These are phyloP conservation scores for Saccharomycopsis sp. DNA, from an alignment of 805 yeast genomes.

Conservation along the genomic window DNA sequence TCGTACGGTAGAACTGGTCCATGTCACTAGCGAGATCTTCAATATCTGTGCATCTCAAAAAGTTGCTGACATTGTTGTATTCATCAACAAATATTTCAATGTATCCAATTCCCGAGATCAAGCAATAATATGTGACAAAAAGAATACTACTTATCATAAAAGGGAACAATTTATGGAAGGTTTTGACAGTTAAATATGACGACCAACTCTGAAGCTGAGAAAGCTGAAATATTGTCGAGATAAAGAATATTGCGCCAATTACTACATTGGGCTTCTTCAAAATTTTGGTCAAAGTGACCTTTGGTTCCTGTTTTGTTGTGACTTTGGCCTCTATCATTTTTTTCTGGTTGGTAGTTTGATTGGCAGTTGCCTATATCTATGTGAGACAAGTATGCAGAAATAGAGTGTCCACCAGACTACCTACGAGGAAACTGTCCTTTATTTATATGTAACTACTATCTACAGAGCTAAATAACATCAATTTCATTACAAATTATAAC, in stretches of 20 bases:
- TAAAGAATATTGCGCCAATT: background rate
- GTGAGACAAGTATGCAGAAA: background rate
- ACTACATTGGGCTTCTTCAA: background rate
- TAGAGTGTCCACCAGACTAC: background rate
- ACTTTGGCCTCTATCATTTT: background rate
- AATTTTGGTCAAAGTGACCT: background rate
- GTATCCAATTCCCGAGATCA: constrained; percentile 14
- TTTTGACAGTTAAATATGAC: constrained; percentile 1
- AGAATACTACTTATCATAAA: background rate
- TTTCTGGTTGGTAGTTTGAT: too few species aligned
- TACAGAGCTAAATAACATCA: too few species aligned
- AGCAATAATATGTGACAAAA: constrained; percentile 7
- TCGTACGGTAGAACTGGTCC: background rate
- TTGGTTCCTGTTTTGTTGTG: background rate
- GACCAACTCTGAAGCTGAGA: background rate
- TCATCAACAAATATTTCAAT: constrained; percentile 14
- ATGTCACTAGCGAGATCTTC: constrained; percentile 1
- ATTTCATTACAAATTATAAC: too few species aligned
- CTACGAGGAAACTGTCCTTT: background rate
- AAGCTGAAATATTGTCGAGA: background rate
- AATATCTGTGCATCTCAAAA: background rate
- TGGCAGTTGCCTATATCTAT: too few species aligned
- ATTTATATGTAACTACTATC: too few species aligned
- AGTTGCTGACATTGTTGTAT: constrained; percentile 1
- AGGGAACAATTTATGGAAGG: constrained; percentile 11